Conservation (phyloP, 257 asterid species). For the Plantago ovata region DNA sequence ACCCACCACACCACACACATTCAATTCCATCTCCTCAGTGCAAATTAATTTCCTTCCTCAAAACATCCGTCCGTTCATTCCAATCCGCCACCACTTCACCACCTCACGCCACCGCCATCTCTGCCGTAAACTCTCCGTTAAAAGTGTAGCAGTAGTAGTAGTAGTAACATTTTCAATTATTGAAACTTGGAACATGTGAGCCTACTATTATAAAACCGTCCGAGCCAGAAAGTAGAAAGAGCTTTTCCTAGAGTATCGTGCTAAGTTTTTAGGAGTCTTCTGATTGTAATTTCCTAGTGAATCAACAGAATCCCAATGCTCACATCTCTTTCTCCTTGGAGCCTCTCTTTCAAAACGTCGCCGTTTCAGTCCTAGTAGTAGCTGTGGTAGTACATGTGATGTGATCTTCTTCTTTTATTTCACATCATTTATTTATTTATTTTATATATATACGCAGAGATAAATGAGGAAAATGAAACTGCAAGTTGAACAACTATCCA, state of each 20-base stretch:
- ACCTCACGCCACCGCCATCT: neutral
- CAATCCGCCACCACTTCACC: neutral
- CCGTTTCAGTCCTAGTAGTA: too few relatives aligned
- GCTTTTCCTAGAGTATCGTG: neutral
- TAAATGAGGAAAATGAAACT: slow-evolving; percentile 2
- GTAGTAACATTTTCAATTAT: too few relatives aligned
- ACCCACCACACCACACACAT: slow-evolving; percentile 1
- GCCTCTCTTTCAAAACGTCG: slow-evolving; percentile 29
- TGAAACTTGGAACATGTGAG: too few relatives aligned
- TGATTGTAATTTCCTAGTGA: slow-evolving; percentile 24
- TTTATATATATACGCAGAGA: neutral
- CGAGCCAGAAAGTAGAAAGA: too few relatives aligned
- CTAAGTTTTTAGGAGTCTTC: slow-evolving; percentile 24
- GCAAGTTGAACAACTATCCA: neutral
- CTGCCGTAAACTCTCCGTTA: too few relatives aligned
- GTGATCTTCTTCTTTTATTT: neutral
- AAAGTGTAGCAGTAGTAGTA: too few relatives aligned
- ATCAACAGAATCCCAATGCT: slow-evolving; percentile 71
- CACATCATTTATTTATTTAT: neutral
- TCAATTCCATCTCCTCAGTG: neutral
- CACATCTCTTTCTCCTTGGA: slow-evolving; percentile 60
- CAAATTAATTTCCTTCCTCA: neutral
- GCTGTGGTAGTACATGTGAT: too few relatives aligned
- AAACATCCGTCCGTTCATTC: neutral
- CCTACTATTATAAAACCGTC: neutral